These are phyloP conservation scores for Conringia planisiliqua DNA, from an alignment of 345 rosid species.

Conservation along the genomic window DNA sequence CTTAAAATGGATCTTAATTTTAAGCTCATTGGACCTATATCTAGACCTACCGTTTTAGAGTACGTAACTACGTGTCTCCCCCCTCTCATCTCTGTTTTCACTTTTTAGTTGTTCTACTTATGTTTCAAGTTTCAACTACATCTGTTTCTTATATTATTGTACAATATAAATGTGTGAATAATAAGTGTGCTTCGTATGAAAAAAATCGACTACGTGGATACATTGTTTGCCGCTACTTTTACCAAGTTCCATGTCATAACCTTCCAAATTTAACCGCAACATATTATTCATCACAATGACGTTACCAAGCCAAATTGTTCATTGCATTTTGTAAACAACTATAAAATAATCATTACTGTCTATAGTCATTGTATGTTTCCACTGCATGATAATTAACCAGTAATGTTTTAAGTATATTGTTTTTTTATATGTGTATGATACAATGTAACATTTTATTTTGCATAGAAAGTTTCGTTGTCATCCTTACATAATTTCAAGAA, in stretches of 20 bases:
- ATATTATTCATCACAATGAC: background rate
- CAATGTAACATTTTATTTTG: background rate
- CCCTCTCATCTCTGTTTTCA: background rate
- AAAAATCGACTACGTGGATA: conserved; percentile 14
- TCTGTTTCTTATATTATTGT: background rate
- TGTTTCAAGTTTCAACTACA: background rate
- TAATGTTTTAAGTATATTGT: background rate
- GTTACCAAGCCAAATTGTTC: conserved; percentile 6
- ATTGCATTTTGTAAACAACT: background rate
- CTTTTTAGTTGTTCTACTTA: background rate
- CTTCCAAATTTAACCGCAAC: conserved; percentile 25
- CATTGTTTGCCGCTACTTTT: conserved; percentile 12
- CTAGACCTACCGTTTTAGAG: background rate
- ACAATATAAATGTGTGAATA: conserved; percentile 1
- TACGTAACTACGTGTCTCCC: background rate
- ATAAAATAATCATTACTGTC: background rate
- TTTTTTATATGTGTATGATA: background rate
- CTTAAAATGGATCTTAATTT: background rate
- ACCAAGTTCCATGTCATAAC: background rate
- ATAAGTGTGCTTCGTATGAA: conserved; percentile 8
- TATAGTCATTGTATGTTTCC: background rate
- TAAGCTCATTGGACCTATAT: background rate
- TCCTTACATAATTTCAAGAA: background rate
- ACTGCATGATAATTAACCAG: background rate
- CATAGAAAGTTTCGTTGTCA: background rate